phyloP scores from a whole-genome alignment of 1,139 yeast species.

The Hansenula anomala region DNA sequence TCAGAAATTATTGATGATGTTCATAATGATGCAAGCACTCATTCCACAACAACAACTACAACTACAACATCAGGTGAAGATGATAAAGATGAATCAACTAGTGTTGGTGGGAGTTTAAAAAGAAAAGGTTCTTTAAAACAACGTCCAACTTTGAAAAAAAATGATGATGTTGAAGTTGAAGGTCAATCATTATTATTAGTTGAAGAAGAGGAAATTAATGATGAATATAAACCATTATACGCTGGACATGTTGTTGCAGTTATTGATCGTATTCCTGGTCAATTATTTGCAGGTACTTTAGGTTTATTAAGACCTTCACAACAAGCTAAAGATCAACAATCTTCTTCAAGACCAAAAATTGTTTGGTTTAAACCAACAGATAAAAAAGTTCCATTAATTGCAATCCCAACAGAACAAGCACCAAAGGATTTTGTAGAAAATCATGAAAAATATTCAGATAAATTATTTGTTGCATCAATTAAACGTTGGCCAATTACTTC shows the following conservation, averaged over 20 bases:
- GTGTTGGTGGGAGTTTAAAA: slow-evolving; percentile 41
- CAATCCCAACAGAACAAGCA: slow-evolving; percentile 97
- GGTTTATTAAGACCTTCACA: slow-evolving; percentile 95
- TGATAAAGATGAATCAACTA: slow-evolving; percentile 24
- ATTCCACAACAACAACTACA: slow-evolving; percentile 23
- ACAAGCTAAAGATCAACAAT: slow-evolving; percentile 66
- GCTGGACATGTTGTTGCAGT: slow-evolving; percentile 99
- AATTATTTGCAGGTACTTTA: slow-evolving; percentile 86
- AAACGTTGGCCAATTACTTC: slow-evolving; percentile 99
- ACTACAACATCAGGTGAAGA: slow-evolving; percentile 23
- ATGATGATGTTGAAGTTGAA: slow-evolving; percentile 97
- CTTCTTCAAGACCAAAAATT: slow-evolving; percentile 69
- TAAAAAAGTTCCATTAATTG: slow-evolving; percentile 94
- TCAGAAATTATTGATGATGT: slow-evolving; percentile 21
- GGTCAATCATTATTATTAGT: slow-evolving; percentile 89
- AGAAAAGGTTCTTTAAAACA: slow-evolving; percentile 91
- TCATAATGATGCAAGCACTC: slow-evolving; percentile 29
- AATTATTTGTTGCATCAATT: slow-evolving; percentile 87
- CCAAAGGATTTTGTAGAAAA: slow-evolving; percentile 94
- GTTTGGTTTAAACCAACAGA: slow-evolving; percentile 99
- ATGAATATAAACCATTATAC: slow-evolving; percentile 86
- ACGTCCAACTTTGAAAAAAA: slow-evolving; percentile 97
- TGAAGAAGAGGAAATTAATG: slow-evolving; percentile 94
- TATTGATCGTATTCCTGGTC: slow-evolving; percentile 96
- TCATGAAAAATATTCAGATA: slow-evolving; percentile 76